phyloP scores from a whole-genome alignment of 352 stramenopile species.

The Ophiocytium majus region DNA sequence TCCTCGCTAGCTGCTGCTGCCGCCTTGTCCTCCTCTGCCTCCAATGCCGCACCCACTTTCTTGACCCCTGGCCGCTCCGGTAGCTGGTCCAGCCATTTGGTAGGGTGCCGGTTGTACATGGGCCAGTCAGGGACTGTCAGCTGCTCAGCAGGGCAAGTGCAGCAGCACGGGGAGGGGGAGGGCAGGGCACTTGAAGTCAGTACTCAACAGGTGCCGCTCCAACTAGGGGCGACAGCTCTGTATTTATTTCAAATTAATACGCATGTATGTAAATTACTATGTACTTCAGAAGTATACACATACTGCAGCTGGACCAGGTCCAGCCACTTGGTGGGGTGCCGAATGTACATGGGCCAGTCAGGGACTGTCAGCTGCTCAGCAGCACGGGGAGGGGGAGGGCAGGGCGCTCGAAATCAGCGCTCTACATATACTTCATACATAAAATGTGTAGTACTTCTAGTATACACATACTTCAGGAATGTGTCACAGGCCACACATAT shows the following conservation, averaged over 20 bases:
- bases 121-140: conserved; percentile 53
- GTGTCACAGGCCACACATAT: too few species aligned
- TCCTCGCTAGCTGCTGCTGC: too few species aligned
- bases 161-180: too few species aligned
- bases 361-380: conserved; percentile 47
- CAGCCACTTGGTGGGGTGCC: conserved; percentile 50
- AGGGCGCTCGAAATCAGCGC: not conserved
- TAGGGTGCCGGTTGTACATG: conserved; percentile 49
- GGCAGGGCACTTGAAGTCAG: not conserved
- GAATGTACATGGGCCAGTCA: conserved; percentile 53
- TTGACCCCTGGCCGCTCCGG: conserved; percentile 41
- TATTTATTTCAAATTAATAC: too few species aligned
- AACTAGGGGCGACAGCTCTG: not conserved
- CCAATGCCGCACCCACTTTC: conserved; percentile 42
- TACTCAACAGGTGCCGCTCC: not conserved
- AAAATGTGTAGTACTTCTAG: too few species aligned
- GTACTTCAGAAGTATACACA: too few species aligned
- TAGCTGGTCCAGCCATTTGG: conserved; percentile 50
- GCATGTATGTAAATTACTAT: too few species aligned
- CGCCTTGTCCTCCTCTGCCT: too few species aligned
- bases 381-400: too few species aligned
- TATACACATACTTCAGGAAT: too few species aligned
- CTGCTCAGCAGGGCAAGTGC: conserved; percentile 30
- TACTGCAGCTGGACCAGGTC: conserved; percentile 35
- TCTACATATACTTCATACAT: too few species aligned